phyloP scores from a whole-genome alignment of 257 asterid species.

The Salvia splendens region DNA sequence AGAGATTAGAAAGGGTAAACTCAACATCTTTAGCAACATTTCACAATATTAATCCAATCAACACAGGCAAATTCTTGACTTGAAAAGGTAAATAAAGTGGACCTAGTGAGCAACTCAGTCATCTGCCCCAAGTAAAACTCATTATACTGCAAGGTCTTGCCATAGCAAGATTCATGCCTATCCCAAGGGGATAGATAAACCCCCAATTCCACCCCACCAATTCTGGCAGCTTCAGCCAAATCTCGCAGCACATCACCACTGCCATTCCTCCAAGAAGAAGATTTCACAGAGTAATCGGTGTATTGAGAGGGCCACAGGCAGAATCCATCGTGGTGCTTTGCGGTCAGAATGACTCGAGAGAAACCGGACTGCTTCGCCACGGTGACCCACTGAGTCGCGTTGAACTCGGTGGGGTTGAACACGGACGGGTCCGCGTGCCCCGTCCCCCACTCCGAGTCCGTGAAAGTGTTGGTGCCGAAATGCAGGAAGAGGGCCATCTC shows the following conservation, averaged over 20 bases:
- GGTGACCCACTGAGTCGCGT: conserved; percentile 85
- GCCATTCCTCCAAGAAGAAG: conserved; percentile 88
- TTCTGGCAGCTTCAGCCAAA: conserved; percentile 66
- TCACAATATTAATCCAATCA: conserved; percentile 3
- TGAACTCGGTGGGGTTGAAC: conserved; percentile 67
- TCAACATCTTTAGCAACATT: neutral
- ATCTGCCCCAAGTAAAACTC: conserved; percentile 89
- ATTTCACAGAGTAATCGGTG: conserved; percentile 82
- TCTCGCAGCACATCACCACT: conserved; percentile 75
- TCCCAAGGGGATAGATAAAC: conserved; percentile 99
- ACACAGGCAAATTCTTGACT: conserved; percentile 1
- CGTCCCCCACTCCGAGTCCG: conserved; percentile 87
- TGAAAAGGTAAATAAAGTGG: neutral
- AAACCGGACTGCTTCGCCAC: conserved; percentile 78
- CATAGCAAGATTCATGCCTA: conserved; percentile 78
- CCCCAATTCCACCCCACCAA: conserved; percentile 71
- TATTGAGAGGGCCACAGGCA: conserved; percentile 92
- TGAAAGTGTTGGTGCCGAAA: conserved; percentile 89
- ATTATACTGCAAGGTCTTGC: conserved; percentile 74
- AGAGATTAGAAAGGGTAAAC: neutral
- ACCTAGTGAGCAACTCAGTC: conserved; percentile 91
- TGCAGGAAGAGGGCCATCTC: conserved; percentile 92
- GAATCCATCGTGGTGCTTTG: conserved; percentile 96
- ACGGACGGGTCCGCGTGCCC: conserved; percentile 73
- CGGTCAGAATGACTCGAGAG: conserved; percentile 64